A percentile compares a stretch with the other conserved stretches of the same genome.
Evolutionary conservation across 306 rosid genomes (phyloP).

Genomic region (Rosa rugosa): DNA sequence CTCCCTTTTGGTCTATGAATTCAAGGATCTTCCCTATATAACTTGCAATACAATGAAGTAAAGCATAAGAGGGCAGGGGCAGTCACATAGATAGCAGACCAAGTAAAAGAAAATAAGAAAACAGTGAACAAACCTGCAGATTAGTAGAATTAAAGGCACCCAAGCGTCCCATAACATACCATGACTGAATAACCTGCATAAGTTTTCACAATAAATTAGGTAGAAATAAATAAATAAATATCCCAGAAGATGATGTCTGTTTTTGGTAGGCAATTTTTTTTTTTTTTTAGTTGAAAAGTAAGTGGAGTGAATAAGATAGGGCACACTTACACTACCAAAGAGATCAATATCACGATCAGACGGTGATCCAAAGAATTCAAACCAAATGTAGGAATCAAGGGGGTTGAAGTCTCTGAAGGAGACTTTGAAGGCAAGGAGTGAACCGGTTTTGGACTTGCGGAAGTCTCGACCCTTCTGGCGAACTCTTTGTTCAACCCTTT

Average conservation of each 20-base stretch:
- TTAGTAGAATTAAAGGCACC: constrained; percentile 88
- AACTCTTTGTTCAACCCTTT: constrained; percentile 80
- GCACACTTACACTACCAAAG: constrained; percentile 73
- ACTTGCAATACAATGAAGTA: not conserved
- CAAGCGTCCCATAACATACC: constrained; percentile 97
- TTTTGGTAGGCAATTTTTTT: not conserved
- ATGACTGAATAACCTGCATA: constrained; percentile 82
- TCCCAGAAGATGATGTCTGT: not conserved
- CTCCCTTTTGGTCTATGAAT: not conserved
- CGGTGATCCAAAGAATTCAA: constrained; percentile 81
- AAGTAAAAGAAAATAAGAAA: not conserved
- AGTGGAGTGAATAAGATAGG: not conserved
- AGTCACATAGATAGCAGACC: not conserved
- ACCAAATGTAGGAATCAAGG: constrained; percentile 78
- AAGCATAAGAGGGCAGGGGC: not conserved
- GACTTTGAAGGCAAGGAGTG: constrained; percentile 90
- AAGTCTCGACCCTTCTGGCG: constrained; percentile 79
- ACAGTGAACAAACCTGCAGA: constrained; percentile 63
- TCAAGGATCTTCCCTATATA: not conserved
- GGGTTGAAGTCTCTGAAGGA: constrained; percentile 97
- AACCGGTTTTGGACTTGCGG: constrained; percentile 77
- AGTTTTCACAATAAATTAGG: constrained; percentile 7
- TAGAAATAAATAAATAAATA: not conserved
- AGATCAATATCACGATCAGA: constrained; percentile 75
- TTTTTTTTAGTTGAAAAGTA: not conserved